Evolutionary conservation across 805 yeast species (phyloP).

Genomic region (Lipomyces sp.): DNA sequence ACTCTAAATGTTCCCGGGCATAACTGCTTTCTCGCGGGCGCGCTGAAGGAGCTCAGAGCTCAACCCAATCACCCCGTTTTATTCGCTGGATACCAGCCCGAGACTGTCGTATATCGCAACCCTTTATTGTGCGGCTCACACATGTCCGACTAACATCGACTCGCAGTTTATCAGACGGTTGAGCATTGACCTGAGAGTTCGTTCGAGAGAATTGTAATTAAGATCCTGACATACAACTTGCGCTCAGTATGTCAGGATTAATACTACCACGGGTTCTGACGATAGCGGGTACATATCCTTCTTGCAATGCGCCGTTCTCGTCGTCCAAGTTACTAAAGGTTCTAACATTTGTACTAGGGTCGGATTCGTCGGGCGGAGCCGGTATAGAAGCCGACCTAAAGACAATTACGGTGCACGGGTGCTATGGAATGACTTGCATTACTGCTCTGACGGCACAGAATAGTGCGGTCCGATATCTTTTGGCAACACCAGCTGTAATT

Average conservation of each 20-base stretch:
- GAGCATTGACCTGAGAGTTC: not conserved
- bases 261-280: slow-evolving; percentile 39
- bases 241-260: not conserved
- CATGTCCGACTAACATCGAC: no score
- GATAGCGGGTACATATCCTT: slow-evolving; percentile 38
- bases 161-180: no score
- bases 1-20: not conserved
- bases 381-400: slow-evolving; percentile 90
- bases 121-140: no score
- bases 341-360: slow-evolving; percentile 50
- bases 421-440: slow-evolving; percentile 76
- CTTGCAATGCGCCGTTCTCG: no score
- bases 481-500: not conserved
- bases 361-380: slow-evolving; percentile 89
- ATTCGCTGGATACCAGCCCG: no score
- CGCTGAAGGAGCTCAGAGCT: not conserved
- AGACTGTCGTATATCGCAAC: no score
- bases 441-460: slow-evolving; percentile 84
- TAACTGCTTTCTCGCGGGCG: slow-evolving; percentile 5
- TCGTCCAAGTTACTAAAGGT: not conserved
- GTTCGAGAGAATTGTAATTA: not conserved
- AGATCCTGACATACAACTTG: not conserved
- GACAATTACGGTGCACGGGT: slow-evolving; percentile 73
- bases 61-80: no score
- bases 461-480: slow-evolving; percentile 45